A percentile compares a stretch with the other conserved stretches of the same genome.
phyloP scores from a whole-genome alignment of 352 stramenopile genomes.

The Pythium apleroticum region DNA sequence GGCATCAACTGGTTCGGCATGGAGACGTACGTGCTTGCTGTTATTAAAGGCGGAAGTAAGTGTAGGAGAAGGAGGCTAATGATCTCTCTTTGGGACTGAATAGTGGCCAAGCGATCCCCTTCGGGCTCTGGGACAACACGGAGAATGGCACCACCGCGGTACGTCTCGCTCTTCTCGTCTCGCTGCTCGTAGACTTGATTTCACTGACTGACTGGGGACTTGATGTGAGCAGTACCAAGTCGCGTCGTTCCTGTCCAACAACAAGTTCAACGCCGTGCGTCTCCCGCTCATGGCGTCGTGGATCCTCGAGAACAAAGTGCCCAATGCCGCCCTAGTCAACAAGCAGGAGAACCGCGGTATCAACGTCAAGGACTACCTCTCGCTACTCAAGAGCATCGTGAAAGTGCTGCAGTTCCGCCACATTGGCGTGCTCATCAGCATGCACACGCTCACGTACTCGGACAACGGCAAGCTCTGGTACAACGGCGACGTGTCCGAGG shows the following conservation, averaged over 20 bases:
- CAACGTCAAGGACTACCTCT: constrained; percentile 38
- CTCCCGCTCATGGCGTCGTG: constrained; percentile 61
- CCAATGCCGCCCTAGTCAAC: constrained; percentile 35
- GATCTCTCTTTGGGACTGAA: constrained; percentile 1
- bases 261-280: constrained; percentile 81
- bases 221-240: constrained; percentile 49
- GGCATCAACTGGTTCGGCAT: constrained; percentile 81
- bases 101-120: constrained; percentile 46
- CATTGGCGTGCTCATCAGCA: constrained; percentile 45
- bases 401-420: constrained; percentile 41
- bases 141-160: constrained; percentile 57
- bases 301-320: constrained; percentile 62
- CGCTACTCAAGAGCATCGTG: constrained; percentile 43
- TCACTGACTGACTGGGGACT: background rate
- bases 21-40: too few species aligned
- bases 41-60: too few species aligned
- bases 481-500: constrained; percentile 12
- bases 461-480: constrained; percentile 43
- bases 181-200: background rate
- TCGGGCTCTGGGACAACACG: constrained; percentile 64
- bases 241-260: constrained; percentile 58
- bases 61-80: constrained; percentile 48
- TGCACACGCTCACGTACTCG: constrained; percentile 37
- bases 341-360: constrained; percentile 58
- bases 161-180: background rate